These are phyloP conservation scores for Fraxinus xanthoxyloides DNA, from an alignment of 305 asterid genomes.

Conservation along the genomic window DNA sequence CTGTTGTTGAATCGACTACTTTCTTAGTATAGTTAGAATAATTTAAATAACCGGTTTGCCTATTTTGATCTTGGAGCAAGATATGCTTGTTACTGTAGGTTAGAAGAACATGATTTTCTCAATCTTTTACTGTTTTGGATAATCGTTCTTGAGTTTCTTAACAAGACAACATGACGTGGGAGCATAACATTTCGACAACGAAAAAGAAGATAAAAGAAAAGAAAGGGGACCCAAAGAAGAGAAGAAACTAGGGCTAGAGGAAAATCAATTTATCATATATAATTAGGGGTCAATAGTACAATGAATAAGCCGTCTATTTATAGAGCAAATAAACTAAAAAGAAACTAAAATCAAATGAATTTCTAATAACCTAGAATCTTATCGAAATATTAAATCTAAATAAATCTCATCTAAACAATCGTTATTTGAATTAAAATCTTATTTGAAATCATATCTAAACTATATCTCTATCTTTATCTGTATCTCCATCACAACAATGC, in stretches of 20 bases:
- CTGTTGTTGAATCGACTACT: not conserved
- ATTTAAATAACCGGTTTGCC: not conserved
- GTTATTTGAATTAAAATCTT: not conserved
- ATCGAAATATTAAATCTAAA: not conserved
- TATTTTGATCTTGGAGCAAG: constrained; percentile 11
- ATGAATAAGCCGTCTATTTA: not conserved
- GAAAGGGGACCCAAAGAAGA: not conserved
- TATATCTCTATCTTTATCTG: not conserved
- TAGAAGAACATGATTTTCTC: not conserved
- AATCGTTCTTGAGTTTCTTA: not conserved
- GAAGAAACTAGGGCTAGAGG: not conserved
- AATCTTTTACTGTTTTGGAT: constrained; percentile 1
- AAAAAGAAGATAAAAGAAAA: not conserved
- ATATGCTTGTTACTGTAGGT: constrained; percentile 1
- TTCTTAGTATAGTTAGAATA: not conserved
- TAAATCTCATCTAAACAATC: not conserved
- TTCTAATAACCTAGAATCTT: not conserved
- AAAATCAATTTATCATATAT: not conserved
- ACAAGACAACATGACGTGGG: constrained; percentile 7
- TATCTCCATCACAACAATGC: not conserved
- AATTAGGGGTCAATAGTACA: not conserved
- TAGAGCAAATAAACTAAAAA: not conserved
- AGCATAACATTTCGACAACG: not conserved
- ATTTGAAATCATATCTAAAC: not conserved
- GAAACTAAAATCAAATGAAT: not conserved